These are phyloP conservation scores for Hymenoscyphus fructigenus DNA, from an alignment of 2,329 filamentous ascomycete genomes.

Conservation along the genomic window DNA sequence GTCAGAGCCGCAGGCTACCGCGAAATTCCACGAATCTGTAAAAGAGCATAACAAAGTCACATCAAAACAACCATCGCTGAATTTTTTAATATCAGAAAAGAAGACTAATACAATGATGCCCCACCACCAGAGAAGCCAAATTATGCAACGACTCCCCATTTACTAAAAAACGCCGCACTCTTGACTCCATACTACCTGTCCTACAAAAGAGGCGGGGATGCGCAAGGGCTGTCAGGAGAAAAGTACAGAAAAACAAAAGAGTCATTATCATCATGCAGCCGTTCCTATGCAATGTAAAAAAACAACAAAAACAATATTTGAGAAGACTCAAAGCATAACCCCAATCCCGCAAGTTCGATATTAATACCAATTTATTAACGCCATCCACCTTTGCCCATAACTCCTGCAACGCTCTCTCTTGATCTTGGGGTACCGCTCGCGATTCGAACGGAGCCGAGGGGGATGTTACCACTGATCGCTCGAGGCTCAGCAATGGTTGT, in stretches of 20 bases:
- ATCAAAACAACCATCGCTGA: neutral
- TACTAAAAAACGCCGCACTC: conserved; percentile 14
- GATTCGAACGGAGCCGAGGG: conserved; percentile 26
- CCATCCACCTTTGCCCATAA: conserved; percentile 35
- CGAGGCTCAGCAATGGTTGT: conserved; percentile 34
- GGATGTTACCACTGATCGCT: conserved; percentile 28
- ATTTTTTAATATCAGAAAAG: neutral
- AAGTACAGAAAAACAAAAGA: conserved; percentile 8
- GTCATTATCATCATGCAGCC: conserved; percentile 27
- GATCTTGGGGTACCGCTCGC: conserved; percentile 27
- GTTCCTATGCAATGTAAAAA: conserved; percentile 6
- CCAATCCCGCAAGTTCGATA: conserved; percentile 5
- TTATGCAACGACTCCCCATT: conserved; percentile 11
- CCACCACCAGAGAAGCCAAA: neutral
- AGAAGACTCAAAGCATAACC: neutral
- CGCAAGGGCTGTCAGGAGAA: conserved; percentile 4
- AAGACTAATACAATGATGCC: neutral
- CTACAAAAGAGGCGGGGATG: neutral
- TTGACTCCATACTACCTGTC: conserved; percentile 13
- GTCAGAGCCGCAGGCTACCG: too few relatives aligned
- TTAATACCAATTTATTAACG: conserved; percentile 7
- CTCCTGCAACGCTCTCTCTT: conserved; percentile 33
- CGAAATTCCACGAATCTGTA: too few relatives aligned
- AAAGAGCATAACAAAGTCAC: neutral
- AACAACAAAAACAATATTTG: neutral